Base-by-base conservation (phyloP, 352 stramenopile species). In the Globisporangium uncinulatum region DNA sequence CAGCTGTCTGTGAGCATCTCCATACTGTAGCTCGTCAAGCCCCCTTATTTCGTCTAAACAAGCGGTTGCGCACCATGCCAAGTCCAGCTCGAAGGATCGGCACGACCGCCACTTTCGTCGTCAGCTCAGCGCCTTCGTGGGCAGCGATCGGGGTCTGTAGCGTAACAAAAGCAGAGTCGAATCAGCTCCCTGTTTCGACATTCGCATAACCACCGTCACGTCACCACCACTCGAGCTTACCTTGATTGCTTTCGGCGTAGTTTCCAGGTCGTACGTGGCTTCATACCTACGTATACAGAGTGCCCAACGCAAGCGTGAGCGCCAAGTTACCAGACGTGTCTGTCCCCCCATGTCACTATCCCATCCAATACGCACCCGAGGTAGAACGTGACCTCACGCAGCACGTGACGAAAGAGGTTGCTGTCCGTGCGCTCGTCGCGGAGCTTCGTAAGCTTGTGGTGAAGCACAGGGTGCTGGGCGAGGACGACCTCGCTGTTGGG, bases 361-460 rank as follows among this genome's bases (percentile, higher is more conserved):
- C n/a, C 8, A 36, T 7, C 17, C 24, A 29, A n/a, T 7, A 86
- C 93, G 61, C 86, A 99, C 66, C 94, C 97, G 19, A 99, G 74
- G 66, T 99, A 98, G 63, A 98, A 98, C 31, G 96, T 99, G 47
- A 99, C 87, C 81, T 99, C 96, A 46, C 94, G 89, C 53, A 99
- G 74, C n/a, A 98, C 70, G 54, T 94, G 72, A 57, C 97, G 94
- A 68, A 99, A 99, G 14, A 97, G 76, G 44, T 81, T 89, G 55
- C 91, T 91, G 47, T 87, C 79, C 0, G 96, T 99, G 63, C 83
- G 79, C 49, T 95, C 94, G 46, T 97, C 92, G n/a, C 97, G 91
- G 34, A 99, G 83, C 61, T 98, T 96, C 19, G 91, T 98, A 51
- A 99, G 86, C 74, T 99, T 99, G 75, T 99, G 94, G 29, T 83